Conservation (phyloP, 768 basidiomycete species). For the Coprinopsis marcescibilis region DNA sequence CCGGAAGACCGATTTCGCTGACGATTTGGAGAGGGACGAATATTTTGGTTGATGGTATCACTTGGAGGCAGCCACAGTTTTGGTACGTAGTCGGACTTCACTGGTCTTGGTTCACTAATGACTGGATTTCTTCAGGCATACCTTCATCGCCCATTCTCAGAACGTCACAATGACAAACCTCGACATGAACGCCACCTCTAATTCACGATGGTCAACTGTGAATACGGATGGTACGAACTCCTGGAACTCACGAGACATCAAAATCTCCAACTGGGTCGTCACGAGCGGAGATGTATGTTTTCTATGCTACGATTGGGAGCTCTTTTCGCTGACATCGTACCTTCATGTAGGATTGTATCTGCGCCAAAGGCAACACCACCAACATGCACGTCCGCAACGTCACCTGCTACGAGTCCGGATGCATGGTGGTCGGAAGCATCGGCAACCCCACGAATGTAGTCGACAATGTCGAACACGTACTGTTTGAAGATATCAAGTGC, state of each 20-base stretch:
- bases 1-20: slow-evolving; percentile 10
- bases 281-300: slow-evolving; percentile 7
- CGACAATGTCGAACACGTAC: slow-evolving; percentile 2
- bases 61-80: slow-evolving; percentile 11
- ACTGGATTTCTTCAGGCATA: slow-evolving; percentile 2
- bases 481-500: slow-evolving; percentile 8
- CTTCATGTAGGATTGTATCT: slow-evolving; percentile 9
- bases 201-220: slow-evolving; percentile 9
- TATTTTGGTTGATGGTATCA: slow-evolving; percentile 8
- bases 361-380: slow-evolving; percentile 11
- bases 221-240: slow-evolving; percentile 11
- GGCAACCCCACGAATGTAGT: neutral
- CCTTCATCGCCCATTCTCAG: slow-evolving; percentile 8
- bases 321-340: neutral
- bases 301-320: neutral
- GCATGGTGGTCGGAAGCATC: slow-evolving; percentile 10
- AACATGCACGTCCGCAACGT: slow-evolving; percentile 11
- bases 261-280: slow-evolving; percentile 9
- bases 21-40: slow-evolving; percentile 10
- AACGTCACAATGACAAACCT: slow-evolving; percentile 12
- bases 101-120: neutral
- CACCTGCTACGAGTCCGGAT: slow-evolving; percentile 11
- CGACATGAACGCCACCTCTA: slow-evolving; percentile 10
- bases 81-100: slow-evolving; percentile 7
- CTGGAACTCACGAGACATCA: slow-evolving; percentile 10